phyloP scores from a whole-genome alignment of 352 stramenopile species.

The Detonula confervacea region DNA sequence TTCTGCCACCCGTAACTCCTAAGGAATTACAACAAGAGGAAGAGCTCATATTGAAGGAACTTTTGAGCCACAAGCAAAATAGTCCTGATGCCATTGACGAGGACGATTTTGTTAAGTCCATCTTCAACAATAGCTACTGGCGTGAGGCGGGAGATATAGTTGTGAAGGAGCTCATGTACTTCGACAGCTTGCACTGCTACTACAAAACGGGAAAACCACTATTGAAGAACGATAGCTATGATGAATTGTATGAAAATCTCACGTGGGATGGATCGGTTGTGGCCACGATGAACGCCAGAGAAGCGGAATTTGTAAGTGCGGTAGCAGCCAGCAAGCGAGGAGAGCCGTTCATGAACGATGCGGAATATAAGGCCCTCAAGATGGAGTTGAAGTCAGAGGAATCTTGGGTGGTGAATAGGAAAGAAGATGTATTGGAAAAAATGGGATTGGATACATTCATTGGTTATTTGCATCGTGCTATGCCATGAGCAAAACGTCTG shows the following conservation, averaged over 20 bases:
- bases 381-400: conserved; percentile 13
- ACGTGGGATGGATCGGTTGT: conserved; percentile 40
- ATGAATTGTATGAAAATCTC: conserved; percentile 41
- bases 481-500: no score
- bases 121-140: conserved; percentile 46
- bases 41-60: conserved; percentile 7
- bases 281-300: conserved; percentile 30
- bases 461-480: conserved; percentile 27
- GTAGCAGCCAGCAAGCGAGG: conserved; percentile 23
- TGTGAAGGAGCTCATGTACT: conserved; percentile 47
- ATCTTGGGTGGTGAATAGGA: conserved; percentile 32
- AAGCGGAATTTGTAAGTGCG: conserved; percentile 35
- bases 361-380: conserved; percentile 31
- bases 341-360: conserved; percentile 37
- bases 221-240: conserved; percentile 34
- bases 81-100: conserved; percentile 29
- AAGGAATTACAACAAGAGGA: conserved; percentile 11
- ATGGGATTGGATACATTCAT: conserved; percentile 46
- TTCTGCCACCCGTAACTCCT: conserved; percentile 38
- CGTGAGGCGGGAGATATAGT: conserved; percentile 28
- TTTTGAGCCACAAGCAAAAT: conserved; percentile 24
- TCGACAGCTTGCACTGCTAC: conserved; percentile 31
- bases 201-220: conserved; percentile 32
- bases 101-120: conserved; percentile 43
- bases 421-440: conserved; percentile 36